Evolutionary conservation across 2,329 filamentous ascomycete genomes (phyloP).

Genomic region (Alternaria incomplexa): DNA sequence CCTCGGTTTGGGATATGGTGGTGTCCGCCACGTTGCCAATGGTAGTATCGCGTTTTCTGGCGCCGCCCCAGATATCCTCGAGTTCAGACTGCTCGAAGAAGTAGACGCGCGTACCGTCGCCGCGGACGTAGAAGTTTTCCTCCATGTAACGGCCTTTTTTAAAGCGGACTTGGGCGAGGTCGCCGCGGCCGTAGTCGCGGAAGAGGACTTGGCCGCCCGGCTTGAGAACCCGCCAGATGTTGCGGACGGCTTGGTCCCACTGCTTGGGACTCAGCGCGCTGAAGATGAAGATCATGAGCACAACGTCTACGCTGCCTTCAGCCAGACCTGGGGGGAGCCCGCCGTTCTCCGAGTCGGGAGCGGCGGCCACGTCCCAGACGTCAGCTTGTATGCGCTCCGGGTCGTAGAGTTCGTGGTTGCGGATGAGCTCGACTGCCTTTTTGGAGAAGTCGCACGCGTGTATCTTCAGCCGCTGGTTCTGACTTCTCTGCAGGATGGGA

Average conservation of each 20-base stretch:
- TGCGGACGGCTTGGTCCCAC: conserved; percentile 82
- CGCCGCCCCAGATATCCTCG: conserved; percentile 74
- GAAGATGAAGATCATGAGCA: conserved; percentile 97
- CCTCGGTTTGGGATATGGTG: not conserved
- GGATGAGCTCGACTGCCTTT: conserved; percentile 92
- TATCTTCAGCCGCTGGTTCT: conserved; percentile 80
- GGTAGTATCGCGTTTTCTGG: not conserved
- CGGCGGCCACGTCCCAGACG: conserved; percentile 83
- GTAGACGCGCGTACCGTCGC: conserved; percentile 94
- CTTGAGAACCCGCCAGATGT: conserved; percentile 83
- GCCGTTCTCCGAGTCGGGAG: conserved; percentile 54
- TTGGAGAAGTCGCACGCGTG: conserved; percentile 97
- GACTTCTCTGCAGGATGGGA: conserved; percentile 82
- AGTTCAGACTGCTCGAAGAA: conserved; percentile 93
- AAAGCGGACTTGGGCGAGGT: conserved; percentile 95
- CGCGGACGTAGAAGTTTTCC: conserved; percentile 96
- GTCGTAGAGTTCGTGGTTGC: conserved; percentile 77
- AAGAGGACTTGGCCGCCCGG: conserved; percentile 93
- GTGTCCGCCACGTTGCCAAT: conserved; percentile 6
- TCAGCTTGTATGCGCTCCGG: conserved; percentile 78
- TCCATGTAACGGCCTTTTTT: conserved; percentile 93
- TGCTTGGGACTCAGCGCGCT: conserved; percentile 85
- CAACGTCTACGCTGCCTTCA: conserved; percentile 85
- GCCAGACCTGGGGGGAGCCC: conserved; percentile 76
- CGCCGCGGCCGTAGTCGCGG: conserved; percentile 93